Percentiles rank a stretch among this genome's conserved stretches.
Evolutionary conservation across 1,284 basidiomycete genomes (phyloP).

Genomic region (Puccinia triticina): DNA sequence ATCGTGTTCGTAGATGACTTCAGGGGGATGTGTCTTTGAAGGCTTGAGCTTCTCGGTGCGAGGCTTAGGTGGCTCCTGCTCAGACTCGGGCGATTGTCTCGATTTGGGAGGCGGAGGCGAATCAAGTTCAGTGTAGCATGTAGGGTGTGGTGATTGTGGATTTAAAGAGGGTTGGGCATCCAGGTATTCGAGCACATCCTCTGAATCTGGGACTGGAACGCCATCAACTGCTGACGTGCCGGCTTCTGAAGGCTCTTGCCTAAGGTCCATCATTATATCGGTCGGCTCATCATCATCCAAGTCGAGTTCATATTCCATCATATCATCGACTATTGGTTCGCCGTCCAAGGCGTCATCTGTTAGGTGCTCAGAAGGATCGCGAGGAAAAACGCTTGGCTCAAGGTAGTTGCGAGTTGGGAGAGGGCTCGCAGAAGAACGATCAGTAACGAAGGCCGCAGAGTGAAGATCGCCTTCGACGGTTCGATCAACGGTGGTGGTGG

Average conservation of each 20-base stretch:
- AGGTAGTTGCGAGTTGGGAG: background rate
- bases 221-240: conserved; percentile 46
- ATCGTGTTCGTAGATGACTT: conserved; percentile 45
- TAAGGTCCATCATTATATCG: background rate
- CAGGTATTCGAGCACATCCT: conserved; percentile 33
- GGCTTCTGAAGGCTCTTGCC: conserved; percentile 42
- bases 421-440: conserved; percentile 20
- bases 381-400: conserved; percentile 20
- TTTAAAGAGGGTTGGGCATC: conserved; percentile 20
- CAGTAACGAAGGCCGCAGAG: conserved; percentile 14
- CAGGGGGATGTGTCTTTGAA: conserved; percentile 10
- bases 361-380: conserved; percentile 21
- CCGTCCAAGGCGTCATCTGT: conserved; percentile 47
- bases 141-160: conserved; percentile 12
- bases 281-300: conserved; percentile 25
- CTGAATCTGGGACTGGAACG: conserved; percentile 40
- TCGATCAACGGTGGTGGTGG: conserved; percentile 2
- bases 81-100: conserved; percentile 16
- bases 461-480: background rate
- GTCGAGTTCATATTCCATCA: conserved; percentile 47
- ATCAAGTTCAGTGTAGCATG: conserved; percentile 9
- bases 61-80: conserved; percentile 9
- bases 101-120: conserved; percentile 6
- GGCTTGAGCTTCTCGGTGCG: conserved; percentile 19
- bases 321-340: conserved; percentile 47